These are phyloP conservation scores for Russula griseocarnosa DNA, from an alignment of 768 basidiomycete genomes.

Conservation along the genomic window DNA sequence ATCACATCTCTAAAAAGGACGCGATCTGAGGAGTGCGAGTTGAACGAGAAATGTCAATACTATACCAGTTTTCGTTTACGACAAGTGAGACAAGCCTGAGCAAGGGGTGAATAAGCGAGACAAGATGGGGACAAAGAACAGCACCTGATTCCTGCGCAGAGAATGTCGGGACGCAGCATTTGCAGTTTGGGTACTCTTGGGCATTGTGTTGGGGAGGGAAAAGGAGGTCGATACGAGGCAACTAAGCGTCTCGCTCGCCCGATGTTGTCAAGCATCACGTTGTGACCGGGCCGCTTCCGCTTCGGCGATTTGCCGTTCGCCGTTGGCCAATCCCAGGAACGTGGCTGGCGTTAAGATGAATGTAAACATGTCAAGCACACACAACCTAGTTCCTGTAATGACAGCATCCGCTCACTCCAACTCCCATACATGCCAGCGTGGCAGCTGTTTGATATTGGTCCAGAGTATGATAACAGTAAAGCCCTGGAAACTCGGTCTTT, in stretches of 20 bases:
- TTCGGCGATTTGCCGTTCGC: neutral
- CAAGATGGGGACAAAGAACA: conserved; percentile 2
- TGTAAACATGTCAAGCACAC: neutral
- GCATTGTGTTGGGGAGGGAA: conserved; percentile 45
- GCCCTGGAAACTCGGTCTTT: neutral
- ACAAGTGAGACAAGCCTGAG: conserved; percentile 74
- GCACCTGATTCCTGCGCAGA: conserved; percentile 74
- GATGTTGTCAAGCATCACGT: conserved; percentile 13
- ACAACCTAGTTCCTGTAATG: too few relatives aligned
- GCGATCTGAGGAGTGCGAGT: conserved; percentile 16
- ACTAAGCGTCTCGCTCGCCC: too few relatives aligned
- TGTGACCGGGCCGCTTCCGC: conserved; percentile 4
- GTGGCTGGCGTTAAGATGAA: neutral
- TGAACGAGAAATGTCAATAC: conserved; percentile 29
- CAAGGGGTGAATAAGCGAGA: conserved; percentile 18
- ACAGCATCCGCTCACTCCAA: too few relatives aligned
- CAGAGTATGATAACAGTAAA: neutral
- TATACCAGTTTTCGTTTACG: conserved; percentile 77
- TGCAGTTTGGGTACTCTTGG: conserved; percentile 51
- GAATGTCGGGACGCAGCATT: conserved; percentile 46
- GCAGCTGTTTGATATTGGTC: neutral
- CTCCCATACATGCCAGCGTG: neutral
- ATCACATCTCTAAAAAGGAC: conserved; percentile 69
- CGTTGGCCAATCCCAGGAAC: neutral
- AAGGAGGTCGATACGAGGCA: neutral